A percentile compares a stretch with the other conserved stretches of the same genome.
Conservation (phyloP, 2,329 filamentous ascomycete genomes). For the Parascedosporium putredinis region DNA sequence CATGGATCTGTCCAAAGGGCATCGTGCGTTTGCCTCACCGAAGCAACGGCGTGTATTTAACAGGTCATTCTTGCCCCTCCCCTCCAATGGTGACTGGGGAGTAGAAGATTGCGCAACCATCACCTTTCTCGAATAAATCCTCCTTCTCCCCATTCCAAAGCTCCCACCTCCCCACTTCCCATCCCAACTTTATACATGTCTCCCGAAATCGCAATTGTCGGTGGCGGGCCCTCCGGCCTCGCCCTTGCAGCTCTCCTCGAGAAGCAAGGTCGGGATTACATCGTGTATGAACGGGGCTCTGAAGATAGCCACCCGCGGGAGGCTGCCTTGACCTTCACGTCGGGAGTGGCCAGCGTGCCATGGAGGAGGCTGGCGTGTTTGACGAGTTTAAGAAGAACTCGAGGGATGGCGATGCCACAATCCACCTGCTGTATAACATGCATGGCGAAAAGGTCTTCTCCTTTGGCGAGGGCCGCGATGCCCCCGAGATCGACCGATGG, state of each 20-base stretch:
- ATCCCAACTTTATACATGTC: neutral
- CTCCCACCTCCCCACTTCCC: neutral
- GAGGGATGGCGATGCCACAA: slow-evolving; percentile 38
- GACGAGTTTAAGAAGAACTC: slow-evolving; percentile 37
- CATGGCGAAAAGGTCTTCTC: neutral
- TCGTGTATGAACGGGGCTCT: slow-evolving; percentile 38
- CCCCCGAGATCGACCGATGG: slow-evolving; percentile 42
- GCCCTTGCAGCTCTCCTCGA: slow-evolving; percentile 42
- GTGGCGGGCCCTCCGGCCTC: slow-evolving; percentile 23
- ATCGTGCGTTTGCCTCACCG: too few relatives aligned
- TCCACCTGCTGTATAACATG: slow-evolving; percentile 21
- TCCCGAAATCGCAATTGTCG: slow-evolving; percentile 9
- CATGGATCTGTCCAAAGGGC: too few relatives aligned
- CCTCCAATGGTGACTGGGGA: too few relatives aligned
- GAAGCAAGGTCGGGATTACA: slow-evolving; percentile 30
- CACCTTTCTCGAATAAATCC: too few relatives aligned
- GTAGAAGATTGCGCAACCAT: too few relatives aligned
- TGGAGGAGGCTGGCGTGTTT: slow-evolving; percentile 38
- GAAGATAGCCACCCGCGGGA: slow-evolving; percentile 35
- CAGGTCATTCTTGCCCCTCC: too few relatives aligned
- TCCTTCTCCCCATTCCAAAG: neutral
- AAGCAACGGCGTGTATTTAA: too few relatives aligned
- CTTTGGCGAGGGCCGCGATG: slow-evolving; percentile 19
- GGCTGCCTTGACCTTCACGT: slow-evolving; percentile 45
- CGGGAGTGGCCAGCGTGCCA: slow-evolving; percentile 35